Evolutionary conservation across 768 basidiomycete genomes (phyloP).

Genomic region (Lactarius vividus): DNA sequence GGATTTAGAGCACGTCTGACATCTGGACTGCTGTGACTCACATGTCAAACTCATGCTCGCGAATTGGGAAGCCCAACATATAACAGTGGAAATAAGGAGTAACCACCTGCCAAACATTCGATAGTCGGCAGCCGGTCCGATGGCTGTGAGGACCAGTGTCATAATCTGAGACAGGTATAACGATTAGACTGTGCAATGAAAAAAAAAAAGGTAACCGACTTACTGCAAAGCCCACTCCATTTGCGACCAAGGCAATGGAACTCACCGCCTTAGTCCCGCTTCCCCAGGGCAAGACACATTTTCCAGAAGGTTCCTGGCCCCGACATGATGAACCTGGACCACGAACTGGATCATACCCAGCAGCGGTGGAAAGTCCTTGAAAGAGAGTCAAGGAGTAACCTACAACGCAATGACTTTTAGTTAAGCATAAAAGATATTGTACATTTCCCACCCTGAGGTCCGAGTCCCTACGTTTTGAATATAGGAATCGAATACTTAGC

Average conservation of each 20-base stretch:
- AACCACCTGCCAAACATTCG: constrained; percentile 78
- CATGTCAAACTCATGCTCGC: constrained; percentile 70
- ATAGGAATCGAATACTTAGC: not conserved
- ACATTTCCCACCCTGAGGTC: constrained; percentile 41
- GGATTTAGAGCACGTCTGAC: not conserved
- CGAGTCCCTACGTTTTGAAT: constrained; percentile 50
- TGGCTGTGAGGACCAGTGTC: constrained; percentile 76
- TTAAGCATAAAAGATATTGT: constrained; percentile 1
- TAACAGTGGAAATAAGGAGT: constrained; percentile 60
- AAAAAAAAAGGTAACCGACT: constrained; percentile 28
- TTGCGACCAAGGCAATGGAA: constrained; percentile 72
- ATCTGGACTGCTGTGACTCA: constrained; percentile 33
- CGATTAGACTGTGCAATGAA: not conserved
- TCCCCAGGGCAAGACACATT: constrained; percentile 78
- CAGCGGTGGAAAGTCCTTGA: constrained; percentile 63
- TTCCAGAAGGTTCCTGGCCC: constrained; percentile 52
- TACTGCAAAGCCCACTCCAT: constrained; percentile 72
- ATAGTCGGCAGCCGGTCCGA: constrained; percentile 66
- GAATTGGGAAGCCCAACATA: constrained; percentile 81
- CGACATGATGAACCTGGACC: constrained; percentile 70
- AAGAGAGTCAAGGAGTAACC: constrained; percentile 69
- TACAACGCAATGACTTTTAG: not conserved
- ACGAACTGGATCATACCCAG: constrained; percentile 65
- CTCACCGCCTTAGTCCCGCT: constrained; percentile 68
- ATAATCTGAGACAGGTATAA: constrained; percentile 46